Conservation (phyloP, 2,329 filamentous ascomycete species). For the Cladosporium velox region DNA sequence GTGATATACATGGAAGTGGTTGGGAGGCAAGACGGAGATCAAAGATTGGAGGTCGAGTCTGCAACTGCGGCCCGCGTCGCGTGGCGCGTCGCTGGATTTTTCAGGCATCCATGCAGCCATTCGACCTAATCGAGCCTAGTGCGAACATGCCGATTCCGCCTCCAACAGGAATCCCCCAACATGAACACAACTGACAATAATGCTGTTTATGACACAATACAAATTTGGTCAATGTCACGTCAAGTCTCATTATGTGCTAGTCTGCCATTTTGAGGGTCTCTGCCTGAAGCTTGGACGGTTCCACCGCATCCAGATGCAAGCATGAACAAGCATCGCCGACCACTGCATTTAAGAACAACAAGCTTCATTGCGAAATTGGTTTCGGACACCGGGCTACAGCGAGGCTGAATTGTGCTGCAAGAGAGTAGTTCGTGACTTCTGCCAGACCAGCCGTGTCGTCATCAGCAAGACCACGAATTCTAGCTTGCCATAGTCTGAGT, state of each 20-base stretch:
- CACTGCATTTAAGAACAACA: neutral
- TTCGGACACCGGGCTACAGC: neutral
- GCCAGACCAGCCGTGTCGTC: neutral
- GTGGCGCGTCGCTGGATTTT: neutral
- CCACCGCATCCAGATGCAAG: neutral
- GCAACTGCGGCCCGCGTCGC: constrained; percentile 1
- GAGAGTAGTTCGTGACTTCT: neutral
- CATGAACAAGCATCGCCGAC: neutral
- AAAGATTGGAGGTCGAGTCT: constrained; percentile 10
- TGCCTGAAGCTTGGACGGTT: neutral
- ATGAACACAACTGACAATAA: neutral
- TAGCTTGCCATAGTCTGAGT: neutral
- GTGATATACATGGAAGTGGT: neutral
- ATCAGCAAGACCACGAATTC: neutral
- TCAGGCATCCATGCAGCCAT: neutral
- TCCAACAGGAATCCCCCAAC: neutral
- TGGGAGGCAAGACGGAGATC: neutral
- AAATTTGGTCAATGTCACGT: no score
- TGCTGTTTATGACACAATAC: neutral
- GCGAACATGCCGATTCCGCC: neutral
- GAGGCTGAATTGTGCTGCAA: no score
- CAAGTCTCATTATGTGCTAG: no score
- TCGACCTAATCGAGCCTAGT: neutral
- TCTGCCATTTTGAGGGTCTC: no score
- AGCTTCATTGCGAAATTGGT: neutral